Conservation (phyloP, 352 stramenopile genomes). For the Phytophthora niederhauseri region DNA sequence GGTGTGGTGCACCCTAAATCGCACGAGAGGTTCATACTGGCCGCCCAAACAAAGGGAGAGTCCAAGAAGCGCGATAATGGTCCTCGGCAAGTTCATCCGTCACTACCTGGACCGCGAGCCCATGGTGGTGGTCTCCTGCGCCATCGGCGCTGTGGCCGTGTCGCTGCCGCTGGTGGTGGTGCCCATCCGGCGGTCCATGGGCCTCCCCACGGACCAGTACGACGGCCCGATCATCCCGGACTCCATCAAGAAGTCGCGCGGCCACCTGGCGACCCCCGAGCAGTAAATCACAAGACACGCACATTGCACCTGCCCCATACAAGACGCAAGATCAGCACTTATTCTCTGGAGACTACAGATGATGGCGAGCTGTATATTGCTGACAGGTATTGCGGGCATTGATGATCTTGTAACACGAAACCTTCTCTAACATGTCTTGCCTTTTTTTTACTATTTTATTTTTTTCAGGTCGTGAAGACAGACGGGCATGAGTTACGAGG, state of each 20-base stretch:
- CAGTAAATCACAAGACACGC: slow-evolving; percentile 34
- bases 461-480: not conserved
- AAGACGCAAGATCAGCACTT: slow-evolving; percentile 11
- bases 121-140: slow-evolving; percentile 84
- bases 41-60: slow-evolving; percentile 9
- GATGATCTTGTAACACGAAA: not conserved
- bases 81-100: slow-evolving; percentile 76
- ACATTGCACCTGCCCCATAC: slow-evolving; percentile 15
- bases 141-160: slow-evolving; percentile 75
- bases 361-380: slow-evolving; percentile 5
- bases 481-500: not conserved
- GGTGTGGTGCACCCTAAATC: slow-evolving; percentile 17
- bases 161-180: slow-evolving; percentile 80
- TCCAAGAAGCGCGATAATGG: slow-evolving; percentile 27
- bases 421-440: not conserved
- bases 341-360: not conserved
- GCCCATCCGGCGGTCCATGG: slow-evolving; percentile 82
- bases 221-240: slow-evolving; percentile 84
- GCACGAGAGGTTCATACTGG: slow-evolving; percentile 29
- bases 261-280: slow-evolving; percentile 52
- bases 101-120: slow-evolving; percentile 88
- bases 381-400: slow-evolving; percentile 14
- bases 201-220: slow-evolving; percentile 90
- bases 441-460: not conserved
- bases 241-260: slow-evolving; percentile 77